Conservation (phyloP, 176 grass and related monocot genomes). For the Raddia guianensis region DNA sequence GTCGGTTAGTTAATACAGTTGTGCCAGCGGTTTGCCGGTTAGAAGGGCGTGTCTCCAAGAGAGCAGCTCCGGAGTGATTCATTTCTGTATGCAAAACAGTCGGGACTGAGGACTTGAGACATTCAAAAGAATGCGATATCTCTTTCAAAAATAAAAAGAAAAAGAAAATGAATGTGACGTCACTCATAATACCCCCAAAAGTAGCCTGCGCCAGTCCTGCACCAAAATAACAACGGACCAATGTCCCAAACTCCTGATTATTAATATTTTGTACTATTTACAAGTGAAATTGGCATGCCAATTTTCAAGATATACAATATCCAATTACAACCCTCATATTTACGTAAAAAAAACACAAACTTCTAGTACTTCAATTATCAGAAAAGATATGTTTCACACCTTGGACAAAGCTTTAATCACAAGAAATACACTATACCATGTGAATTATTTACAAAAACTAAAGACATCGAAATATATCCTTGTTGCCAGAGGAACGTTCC, state of each 20-base stretch:
- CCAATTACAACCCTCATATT: neutral
- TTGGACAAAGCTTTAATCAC: neutral
- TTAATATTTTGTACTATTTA: neutral
- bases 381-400: neutral
- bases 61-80: too few species aligned
- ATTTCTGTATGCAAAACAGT: too few species aligned
- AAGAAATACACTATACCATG: conserved; percentile 30
- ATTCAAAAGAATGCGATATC: too few species aligned
- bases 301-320: neutral
- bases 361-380: neutral
- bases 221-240: neutral
- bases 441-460: conserved; percentile 33
- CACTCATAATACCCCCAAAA: neutral
- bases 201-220: neutral
- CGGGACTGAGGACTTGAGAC: too few species aligned
- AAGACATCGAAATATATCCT: neutral
- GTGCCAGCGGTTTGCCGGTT: too few species aligned
- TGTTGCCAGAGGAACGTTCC: too few species aligned
- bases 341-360: too few species aligned
- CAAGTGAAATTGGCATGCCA: neutral
- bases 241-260: neutral
- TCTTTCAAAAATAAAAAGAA: too few species aligned
- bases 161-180: too few species aligned
- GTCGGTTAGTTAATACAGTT: too few species aligned
- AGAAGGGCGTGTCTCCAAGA: too few species aligned